Percentiles rank a stretch among this genome's conserved stretches.
phyloP scores from a whole-genome alignment of 2,329 filamentous ascomycete genomes.

The Clarireedia monteithiana region DNA sequence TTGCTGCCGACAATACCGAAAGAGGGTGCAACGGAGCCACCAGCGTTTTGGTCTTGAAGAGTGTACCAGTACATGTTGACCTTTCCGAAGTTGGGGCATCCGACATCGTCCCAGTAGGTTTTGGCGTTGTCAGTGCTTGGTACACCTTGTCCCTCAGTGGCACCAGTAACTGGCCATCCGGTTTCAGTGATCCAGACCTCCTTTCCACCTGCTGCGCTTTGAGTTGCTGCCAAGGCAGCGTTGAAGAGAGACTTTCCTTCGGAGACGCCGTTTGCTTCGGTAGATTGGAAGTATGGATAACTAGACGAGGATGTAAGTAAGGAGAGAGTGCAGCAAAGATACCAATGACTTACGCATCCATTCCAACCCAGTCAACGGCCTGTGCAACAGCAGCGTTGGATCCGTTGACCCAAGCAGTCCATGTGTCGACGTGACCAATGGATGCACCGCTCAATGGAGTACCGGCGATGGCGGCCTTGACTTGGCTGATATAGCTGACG shows the following conservation, averaged over 20 bases:
- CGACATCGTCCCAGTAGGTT: slow-evolving; percentile 73
- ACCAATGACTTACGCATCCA: slow-evolving; percentile 50
- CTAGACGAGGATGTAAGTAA: not conserved
- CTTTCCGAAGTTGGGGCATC: slow-evolving; percentile 60
- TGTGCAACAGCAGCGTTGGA: slow-evolving; percentile 65
- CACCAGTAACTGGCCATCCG: slow-evolving; percentile 73
- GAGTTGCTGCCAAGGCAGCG: slow-evolving; percentile 53
- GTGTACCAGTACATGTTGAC: slow-evolving; percentile 71
- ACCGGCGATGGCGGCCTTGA: slow-evolving; percentile 53
- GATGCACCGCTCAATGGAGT: slow-evolving; percentile 50
- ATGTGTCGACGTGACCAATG: slow-evolving; percentile 85
- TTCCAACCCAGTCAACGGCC: slow-evolving; percentile 69
- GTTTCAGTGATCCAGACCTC: slow-evolving; percentile 83
- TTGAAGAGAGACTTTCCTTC: slow-evolving; percentile 61
- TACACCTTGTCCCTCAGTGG: slow-evolving; percentile 51
- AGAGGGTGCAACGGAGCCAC: slow-evolving; percentile 53
- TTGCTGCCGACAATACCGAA: slow-evolving; percentile 60
- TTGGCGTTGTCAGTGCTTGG: slow-evolving; percentile 62
- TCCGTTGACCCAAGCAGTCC: slow-evolving; percentile 69
- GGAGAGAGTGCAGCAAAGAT: too few relatives aligned
- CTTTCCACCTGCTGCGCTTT: slow-evolving; percentile 54
- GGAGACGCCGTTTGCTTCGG: slow-evolving; percentile 56
- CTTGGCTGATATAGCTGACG: slow-evolving; percentile 61
- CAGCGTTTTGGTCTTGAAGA: slow-evolving; percentile 56
- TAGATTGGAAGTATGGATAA: slow-evolving; percentile 76